Conservation (phyloP, 169 alveolate genomes). For the Plasmodium relictum region DNA sequence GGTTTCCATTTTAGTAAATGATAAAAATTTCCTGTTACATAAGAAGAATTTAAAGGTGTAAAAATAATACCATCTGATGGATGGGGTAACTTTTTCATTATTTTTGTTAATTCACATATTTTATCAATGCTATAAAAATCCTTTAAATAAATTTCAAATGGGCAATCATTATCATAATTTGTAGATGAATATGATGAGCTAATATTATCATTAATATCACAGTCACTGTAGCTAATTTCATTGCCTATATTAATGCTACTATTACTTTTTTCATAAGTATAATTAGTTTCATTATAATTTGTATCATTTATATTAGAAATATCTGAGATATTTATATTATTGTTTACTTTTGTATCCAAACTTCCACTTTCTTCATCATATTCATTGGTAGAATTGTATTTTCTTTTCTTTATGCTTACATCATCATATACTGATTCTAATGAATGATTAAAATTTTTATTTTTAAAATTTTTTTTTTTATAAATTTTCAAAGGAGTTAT, state of each 20-base stretch:
- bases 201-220: neutral
- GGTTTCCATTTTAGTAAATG: slow-evolving; percentile 97
- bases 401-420: neutral
- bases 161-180: slow-evolving; percentile 13
- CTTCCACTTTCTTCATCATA: neutral
- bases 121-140: slow-evolving; percentile 93
- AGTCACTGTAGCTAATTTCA: slow-evolving; percentile 17
- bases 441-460: neutral
- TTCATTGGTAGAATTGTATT: neutral
- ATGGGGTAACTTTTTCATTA: slow-evolving; percentile 94
- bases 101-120: slow-evolving; percentile 84
- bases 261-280: neutral
- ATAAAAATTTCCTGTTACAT: slow-evolving; percentile 95
- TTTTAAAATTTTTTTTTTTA: slow-evolving; percentile 2
- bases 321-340: neutral
- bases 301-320: neutral
- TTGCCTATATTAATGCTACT: neutral
- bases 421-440: neutral
- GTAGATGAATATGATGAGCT: slow-evolving; percentile 13
- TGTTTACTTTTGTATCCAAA: neutral
- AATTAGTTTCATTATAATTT: neutral
- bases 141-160: slow-evolving; percentile 79
- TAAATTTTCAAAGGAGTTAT: slow-evolving; percentile 79
- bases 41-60: slow-evolving; percentile 93
- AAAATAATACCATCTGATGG: slow-evolving; percentile 95